These are phyloP conservation scores for Lasiosphaeria miniovina DNA, from an alignment of 495 filamentous ascomycete genomes.

Conservation along the genomic window DNA sequence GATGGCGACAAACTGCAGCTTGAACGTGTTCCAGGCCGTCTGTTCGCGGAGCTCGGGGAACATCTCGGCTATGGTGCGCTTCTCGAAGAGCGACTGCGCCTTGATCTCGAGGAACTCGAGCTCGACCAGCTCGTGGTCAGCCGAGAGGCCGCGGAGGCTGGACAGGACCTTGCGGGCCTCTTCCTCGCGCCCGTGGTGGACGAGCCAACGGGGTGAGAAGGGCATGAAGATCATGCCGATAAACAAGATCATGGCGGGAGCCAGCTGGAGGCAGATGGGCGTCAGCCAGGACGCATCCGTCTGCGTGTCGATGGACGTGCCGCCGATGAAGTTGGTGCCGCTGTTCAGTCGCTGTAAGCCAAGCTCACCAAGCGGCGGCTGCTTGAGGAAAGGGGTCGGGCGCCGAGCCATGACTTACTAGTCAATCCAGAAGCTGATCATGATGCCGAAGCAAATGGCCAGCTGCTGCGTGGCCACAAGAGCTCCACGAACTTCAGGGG, in stretches of 20 bases:
- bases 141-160: conserved; percentile 56
- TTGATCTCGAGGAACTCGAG: conserved; percentile 82
- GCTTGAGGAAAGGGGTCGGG: neutral
- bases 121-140: conserved; percentile 63
- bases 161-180: conserved; percentile 69
- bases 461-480: conserved; percentile 77
- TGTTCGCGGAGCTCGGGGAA: conserved; percentile 65
- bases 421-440: conserved; percentile 83
- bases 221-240: conserved; percentile 78
- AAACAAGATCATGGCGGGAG: conserved; percentile 58
- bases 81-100: conserved; percentile 75
- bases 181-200: conserved; percentile 68
- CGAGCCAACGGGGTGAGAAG: conserved; percentile 76
- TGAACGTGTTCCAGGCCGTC: conserved; percentile 57
- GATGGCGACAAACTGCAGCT: conserved; percentile 71
- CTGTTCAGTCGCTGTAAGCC: conserved; percentile 19
- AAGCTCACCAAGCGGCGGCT: neutral
- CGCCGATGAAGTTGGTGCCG: conserved; percentile 75
- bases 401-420: conserved; percentile 38
- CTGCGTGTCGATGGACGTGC: conserved; percentile 56
- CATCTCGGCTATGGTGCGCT: conserved; percentile 65
- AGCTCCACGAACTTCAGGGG: conserved; percentile 60
- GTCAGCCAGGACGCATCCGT: conserved; percentile 67
- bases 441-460: conserved; percentile 79
- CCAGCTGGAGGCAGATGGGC: conserved; percentile 61